Evolutionary conservation across 306 rosid species (phyloP), one percentile per base, ranked within the genome.

Genomic region (Cajanus cajan): DNA sequence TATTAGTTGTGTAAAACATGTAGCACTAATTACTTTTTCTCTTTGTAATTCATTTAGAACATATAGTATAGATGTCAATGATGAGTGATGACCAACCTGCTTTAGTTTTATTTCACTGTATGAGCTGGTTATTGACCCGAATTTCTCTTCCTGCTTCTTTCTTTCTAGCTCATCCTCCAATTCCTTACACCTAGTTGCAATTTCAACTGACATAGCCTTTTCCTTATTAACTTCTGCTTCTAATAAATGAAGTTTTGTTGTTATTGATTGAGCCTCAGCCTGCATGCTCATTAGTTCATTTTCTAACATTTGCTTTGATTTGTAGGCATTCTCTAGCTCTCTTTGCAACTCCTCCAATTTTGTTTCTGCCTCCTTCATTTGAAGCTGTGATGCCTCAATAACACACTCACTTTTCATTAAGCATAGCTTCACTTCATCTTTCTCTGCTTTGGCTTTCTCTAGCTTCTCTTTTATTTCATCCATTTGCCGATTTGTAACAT

Each of bases 241-340:
- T 40, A 92, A 59, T 64, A 67, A 71, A 4, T 76, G 82, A 59
- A 86, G 79, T 58, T 86, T 89, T 41, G 87, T 82, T 44, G 88
- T 85, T 84, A 90, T 85, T 45, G 86, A 88, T 78, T 72, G 73
- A 71, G 85, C 82, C 84, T 89, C 97, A 7, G 90, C 91, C 74
- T 89, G 89, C 82, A 90, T 77, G 85, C 82, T 85, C 62, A 70
- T 22, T 33, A 92, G 91, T 84, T 89, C 90, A 73, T 88, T 83
- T 73, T 92, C 94, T 0, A 90, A 68, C 51, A 50, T 68, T 82
- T 86, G 78, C 78, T 76, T 89, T 25, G 87, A 86, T 67, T 89
- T 87, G 71, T 76, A 83, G 31, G 87, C 88, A 68, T 41, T 52
- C 21, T 74, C 69, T 33, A 90, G 81, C 64, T 87, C 94, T 79